Base-by-base conservation (phyloP, 345 rosid genomes). In the Erucastrum elatum region DNA sequence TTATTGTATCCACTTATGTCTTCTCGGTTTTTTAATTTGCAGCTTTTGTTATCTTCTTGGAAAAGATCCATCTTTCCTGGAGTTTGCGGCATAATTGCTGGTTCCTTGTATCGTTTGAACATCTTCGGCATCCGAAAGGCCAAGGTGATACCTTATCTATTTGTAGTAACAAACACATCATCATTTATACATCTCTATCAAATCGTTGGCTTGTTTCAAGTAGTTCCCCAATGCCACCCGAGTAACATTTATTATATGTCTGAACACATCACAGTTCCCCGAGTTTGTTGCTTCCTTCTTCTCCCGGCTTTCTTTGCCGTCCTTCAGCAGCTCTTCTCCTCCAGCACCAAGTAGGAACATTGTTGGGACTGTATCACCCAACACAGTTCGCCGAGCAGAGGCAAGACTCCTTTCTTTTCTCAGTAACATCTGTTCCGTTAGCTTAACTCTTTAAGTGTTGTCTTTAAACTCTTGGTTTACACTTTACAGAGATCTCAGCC, bases 11-110 rank as follows among this genome's bases (percentile, higher is more conserved):
- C 46, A 21, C 21, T 21, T 70, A 33, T 35, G 21, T 41, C 37
- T 51, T 29, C 66, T 67, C 44, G 31, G 71, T 7, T 71, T 59
- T 70, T 56, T 29, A 4, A 46, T 46, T 46, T 87, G 81, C 90
- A 95, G 99, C 98, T 95, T 81, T 86, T 95, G 58, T 83, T 95
- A 35, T 93, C 97, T 46, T 95, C 93, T 60, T 93, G 98, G 99
- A 90, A 83, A 84, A 87, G 92, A 82, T 95, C 98, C 37, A 66
- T 95, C 58, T 76, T 90, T 82, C 97, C 98, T 62, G 99, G 97
- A 75, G 62, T 89, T 63, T 93, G 97, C 64, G 99, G 98, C 78
- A 85, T 95, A 15, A 81, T 95, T 77, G 96, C 97, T 15, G 98
- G 99, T 77, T 88, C 94, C 63, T 83, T 95, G 63, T 95, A 93